Percentiles rank a stretch among this genome's conserved stretches.
These are phyloP conservation scores for Neoboletus brunneissimus DNA, from an alignment of 768 basidiomycete species.

Conservation along the genomic window DNA sequence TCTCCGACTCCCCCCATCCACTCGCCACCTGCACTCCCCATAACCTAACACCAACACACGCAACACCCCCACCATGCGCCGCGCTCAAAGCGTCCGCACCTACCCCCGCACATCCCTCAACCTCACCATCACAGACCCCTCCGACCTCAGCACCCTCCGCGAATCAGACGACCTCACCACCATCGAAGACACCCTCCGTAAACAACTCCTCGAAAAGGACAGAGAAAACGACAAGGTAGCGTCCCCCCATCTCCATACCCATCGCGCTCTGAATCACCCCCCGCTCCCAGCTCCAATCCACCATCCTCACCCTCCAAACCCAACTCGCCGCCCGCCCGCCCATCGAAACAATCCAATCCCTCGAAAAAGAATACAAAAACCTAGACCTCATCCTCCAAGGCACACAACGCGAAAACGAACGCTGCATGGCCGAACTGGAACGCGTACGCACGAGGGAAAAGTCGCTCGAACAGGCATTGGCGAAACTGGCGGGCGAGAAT, in stretches of 20 bases:
- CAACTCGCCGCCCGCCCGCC: constrained; percentile 69
- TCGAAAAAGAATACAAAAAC: constrained; percentile 72
- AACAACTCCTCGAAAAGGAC: constrained; percentile 64
- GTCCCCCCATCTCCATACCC: neutral
- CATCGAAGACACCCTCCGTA: constrained; percentile 56
- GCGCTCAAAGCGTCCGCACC: constrained; percentile 61
- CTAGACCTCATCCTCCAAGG: constrained; percentile 74
- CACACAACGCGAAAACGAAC: constrained; percentile 82
- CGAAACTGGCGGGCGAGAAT: constrained; percentile 70
- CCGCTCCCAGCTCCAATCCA: constrained; percentile 68
- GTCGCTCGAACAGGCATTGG: constrained; percentile 68
- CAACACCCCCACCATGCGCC: constrained; percentile 48
- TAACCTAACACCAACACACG: no score
- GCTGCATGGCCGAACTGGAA: constrained; percentile 79
- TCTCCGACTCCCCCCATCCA: no score
- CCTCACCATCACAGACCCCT: constrained; percentile 29
- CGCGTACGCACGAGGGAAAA: constrained; percentile 70
- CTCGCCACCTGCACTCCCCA: no score
- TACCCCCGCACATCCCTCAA: constrained; percentile 49
- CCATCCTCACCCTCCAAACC: constrained; percentile 59
- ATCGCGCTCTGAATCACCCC: no score
- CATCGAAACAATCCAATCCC: constrained; percentile 57
- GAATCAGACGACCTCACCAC: constrained; percentile 53
- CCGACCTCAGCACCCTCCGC: constrained; percentile 60
- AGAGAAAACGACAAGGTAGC: constrained; percentile 66